A percentile compares a stretch with the other conserved stretches of the same genome.
Conservation (phyloP, 768 basidiomycete genomes). For the Hericium coralloides region DNA sequence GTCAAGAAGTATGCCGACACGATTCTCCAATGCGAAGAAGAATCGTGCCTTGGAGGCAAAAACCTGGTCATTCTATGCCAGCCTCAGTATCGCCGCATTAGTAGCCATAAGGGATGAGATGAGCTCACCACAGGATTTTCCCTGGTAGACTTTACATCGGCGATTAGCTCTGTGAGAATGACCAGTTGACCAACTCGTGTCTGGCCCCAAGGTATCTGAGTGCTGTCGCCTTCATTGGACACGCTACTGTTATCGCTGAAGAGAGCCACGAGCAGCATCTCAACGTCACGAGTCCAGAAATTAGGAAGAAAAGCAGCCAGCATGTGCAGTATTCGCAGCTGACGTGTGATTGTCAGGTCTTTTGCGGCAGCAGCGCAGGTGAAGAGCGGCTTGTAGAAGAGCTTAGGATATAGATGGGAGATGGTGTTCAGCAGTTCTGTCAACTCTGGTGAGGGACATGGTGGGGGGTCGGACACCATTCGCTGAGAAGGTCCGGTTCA, state of each 20-base stretch:
- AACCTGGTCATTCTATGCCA: background rate
- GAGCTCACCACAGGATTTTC: conserved; percentile 30
- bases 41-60: conserved; percentile 9
- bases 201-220: conserved; percentile 29
- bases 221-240: conserved; percentile 9
- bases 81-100: background rate
- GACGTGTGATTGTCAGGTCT: conserved; percentile 47
- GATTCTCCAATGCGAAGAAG: conserved; percentile 12
- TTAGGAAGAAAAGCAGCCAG: conserved; percentile 47
- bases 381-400: conserved; percentile 70
- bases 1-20: conserved; percentile 7
- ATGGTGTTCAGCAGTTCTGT: conserved; percentile 42
- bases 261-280: conserved; percentile 67
- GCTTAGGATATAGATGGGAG: conserved; percentile 43
- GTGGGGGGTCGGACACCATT: conserved; percentile 44
- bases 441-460: conserved; percentile 36
- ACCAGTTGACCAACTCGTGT: conserved; percentile 55
- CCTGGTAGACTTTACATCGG: conserved; percentile 36
- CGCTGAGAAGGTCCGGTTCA: conserved; percentile 24
- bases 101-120: background rate
- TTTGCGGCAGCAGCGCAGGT: conserved; percentile 57
- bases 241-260: conserved; percentile 37
- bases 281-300: conserved; percentile 60
- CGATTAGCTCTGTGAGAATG: conserved; percentile 53
- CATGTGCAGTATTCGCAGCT: conserved; percentile 45